Conservation (phyloP, 768 basidiomycete species). For the Trametes cinnabarina region DNA sequence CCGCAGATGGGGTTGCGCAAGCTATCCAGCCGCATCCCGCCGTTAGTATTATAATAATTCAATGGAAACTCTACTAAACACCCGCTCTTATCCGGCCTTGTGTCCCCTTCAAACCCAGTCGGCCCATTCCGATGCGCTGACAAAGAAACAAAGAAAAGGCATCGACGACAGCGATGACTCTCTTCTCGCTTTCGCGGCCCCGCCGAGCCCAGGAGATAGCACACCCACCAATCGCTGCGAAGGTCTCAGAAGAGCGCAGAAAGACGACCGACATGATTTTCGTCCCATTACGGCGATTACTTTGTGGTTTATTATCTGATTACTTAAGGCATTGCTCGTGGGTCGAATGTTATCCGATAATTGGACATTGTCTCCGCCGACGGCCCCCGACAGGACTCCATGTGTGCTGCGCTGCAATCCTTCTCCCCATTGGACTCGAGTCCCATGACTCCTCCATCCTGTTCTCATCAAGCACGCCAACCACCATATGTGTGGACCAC, state of each 20-base stretch:
- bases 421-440: slow-evolving; percentile 1
- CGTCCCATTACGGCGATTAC: too few relatives aligned
- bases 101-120: neutral
- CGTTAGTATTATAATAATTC: neutral
- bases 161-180: slow-evolving; percentile 4
- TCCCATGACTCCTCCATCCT: slow-evolving; percentile 1
- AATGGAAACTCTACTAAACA: neutral
- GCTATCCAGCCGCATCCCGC: slow-evolving; percentile 8
- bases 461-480: slow-evolving; percentile 7
- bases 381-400: slow-evolving; percentile 3
- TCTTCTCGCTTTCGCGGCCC: neutral
- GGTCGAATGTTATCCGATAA: too few relatives aligned
- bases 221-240: neutral
- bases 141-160: slow-evolving; percentile 5
- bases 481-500: neutral
- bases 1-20: slow-evolving; percentile 19
- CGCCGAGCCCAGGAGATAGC: neutral
- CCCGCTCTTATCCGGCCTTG: too few relatives aligned
- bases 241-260: neutral
- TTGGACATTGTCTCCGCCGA: too few relatives aligned
- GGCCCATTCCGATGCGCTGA: neutral
- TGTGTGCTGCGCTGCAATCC: neutral
- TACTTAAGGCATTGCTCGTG: too few relatives aligned
- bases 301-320: too few relatives aligned
- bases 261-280: neutral